Percentiles rank a stretch among this genome's conserved stretches.
Conservation (phyloP, 139 green algal species). For the Astrephomene gubernaculifera region DNA sequence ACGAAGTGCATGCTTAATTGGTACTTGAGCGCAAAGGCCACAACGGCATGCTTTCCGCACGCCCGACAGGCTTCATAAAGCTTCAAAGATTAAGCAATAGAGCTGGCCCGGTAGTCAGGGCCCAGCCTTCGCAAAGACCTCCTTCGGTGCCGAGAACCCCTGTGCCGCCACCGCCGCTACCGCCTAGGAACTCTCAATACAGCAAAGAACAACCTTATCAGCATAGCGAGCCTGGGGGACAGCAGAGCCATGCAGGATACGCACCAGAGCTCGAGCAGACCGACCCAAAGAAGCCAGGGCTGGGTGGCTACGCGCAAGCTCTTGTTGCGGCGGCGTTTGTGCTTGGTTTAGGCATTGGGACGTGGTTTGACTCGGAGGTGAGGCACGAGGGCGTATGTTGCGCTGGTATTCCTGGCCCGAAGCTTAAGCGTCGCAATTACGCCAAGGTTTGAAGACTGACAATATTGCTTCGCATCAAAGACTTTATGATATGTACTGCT, state of each 20-base stretch:
- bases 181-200: background rate
- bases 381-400: no score
- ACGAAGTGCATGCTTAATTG: no score
- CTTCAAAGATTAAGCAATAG: background rate
- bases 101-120: background rate
- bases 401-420: no score
- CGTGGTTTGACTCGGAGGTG: constrained; percentile 77
- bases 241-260: background rate
- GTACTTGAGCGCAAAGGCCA: no score
- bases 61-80: background rate
- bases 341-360: constrained; percentile 86
- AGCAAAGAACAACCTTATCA: background rate
- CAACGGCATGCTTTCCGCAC: constrained; percentile 10
- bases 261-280: no score
- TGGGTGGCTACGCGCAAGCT: constrained; percentile 62
- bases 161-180: constrained; percentile 19
- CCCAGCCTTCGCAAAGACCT: constrained; percentile 29
- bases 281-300: constrained; percentile 16
- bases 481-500: no score
- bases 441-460: no score
- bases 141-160: background rate
- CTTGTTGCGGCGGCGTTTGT: constrained; percentile 86
- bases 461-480: no score
- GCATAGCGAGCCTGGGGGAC: background rate
- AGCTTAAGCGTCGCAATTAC: no score